phyloP scores from a whole-genome alignment of 306 rosid genomes.

The Malus asiatica region DNA sequence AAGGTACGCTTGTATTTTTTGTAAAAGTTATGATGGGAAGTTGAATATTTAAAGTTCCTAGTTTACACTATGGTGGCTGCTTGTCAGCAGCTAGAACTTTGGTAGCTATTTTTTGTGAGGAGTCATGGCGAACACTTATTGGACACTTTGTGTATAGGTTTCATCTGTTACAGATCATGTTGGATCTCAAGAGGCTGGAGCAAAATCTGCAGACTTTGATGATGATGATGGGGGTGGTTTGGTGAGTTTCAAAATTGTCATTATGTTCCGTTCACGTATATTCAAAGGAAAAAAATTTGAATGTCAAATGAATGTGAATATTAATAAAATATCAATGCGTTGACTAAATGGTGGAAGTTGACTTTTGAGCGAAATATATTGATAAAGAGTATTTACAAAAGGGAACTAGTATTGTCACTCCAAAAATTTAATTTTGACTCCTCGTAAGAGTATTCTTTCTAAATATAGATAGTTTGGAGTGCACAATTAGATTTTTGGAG shows the following conservation, averaged over 20 bases:
- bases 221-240: conserved; percentile 96
- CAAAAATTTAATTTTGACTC: too few species aligned
- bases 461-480: too few species aligned
- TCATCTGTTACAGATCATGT: conserved; percentile 93
- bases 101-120: neutral
- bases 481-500: too few species aligned
- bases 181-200: conserved; percentile 70
- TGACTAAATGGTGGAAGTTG: neutral
- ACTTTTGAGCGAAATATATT: neutral
- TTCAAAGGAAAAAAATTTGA: neutral
- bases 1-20: conserved; percentile 45
- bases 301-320: neutral
- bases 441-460: too few species aligned
- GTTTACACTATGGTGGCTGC: neutral
- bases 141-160: conserved; percentile 40
- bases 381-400: neutral
- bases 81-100: neutral
- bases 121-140: neutral
- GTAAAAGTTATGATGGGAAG: neutral
- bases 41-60: neutral
- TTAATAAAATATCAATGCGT: neutral
- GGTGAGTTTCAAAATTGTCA: conserved; percentile 43
- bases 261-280: neutral
- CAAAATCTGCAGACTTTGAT: conserved; percentile 90
- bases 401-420: too few species aligned